Percentiles rank a stretch among this genome's conserved stretches.
Conservation (phyloP, 257 asterid species). For the Nicotiana noctiflora region DNA sequence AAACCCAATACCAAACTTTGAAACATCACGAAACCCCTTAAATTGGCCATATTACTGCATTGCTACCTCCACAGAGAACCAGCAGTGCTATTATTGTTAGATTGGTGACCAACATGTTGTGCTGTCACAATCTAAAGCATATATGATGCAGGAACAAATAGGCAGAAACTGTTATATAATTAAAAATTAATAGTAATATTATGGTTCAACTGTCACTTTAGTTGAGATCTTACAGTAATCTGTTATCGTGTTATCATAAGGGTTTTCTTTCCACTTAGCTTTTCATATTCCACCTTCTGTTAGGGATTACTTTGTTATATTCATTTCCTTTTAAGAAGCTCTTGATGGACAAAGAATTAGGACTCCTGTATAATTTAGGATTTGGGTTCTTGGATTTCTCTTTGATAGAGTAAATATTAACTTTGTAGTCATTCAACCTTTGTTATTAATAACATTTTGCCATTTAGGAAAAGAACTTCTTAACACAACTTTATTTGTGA, state of each 20-base stretch:
- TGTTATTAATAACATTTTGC: not conserved
- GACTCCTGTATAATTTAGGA: not conserved
- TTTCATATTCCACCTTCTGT: not conserved
- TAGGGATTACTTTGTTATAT: not conserved
- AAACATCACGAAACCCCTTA: not conserved
- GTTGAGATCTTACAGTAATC: not conserved
- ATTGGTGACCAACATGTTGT: not conserved
- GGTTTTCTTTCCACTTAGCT: not conserved
- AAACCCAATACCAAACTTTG: not conserved
- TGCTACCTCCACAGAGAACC: not conserved
- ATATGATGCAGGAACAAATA: no score
- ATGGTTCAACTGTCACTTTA: not conserved
- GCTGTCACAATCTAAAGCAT: not conserved
- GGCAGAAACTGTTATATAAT: not conserved
- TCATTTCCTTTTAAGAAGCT: not conserved
- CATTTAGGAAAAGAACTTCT: not conserved
- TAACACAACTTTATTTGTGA: not conserved
- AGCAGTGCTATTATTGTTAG: not conserved
- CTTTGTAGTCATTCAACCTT: not conserved
- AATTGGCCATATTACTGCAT: not conserved
- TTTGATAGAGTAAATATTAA: not conserved
- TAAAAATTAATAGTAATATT: not conserved
- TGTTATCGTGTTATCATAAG: not conserved
- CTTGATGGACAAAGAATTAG: not conserved
- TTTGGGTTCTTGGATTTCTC: not conserved